Evolutionary conservation across 306 rosid genomes (phyloP), one percentile per base, ranked within the genome.

Genomic region (Quercus ilex): DNA sequence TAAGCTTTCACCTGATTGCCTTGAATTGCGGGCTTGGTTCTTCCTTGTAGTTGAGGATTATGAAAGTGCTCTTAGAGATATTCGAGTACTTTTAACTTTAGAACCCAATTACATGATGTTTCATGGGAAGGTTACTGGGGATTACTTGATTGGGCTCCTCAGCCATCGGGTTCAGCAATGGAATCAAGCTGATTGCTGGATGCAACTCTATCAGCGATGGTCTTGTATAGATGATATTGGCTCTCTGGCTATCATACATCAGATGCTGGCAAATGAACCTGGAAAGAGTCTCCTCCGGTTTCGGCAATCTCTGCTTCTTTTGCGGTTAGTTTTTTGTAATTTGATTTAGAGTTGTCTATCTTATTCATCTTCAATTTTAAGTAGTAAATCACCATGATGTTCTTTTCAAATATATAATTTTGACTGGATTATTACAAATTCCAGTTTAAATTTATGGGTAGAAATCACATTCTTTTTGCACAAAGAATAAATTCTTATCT

Each of bases 141-240:
- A 87, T 80, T 80, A 68, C 79, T 53, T 93, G 90, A 87, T 88
- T 53, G 82, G 75, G 82, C 80, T 87, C 55, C 85, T 93, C 64
- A 82, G 68, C 62, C 82, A 51, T 31, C 69, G 60, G 62, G 78
- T 87, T 84, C 89, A 64, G 81, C 79, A 83, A 65, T 80, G 81
- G 87, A 88, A 81, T 67, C 91, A 81, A 20, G 93, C 93, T 71
- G 94, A 93, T 53, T 90, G 94, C 87, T 93, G 98, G 98, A 91
- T 91, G 98, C 87, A 86, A n/a, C 83, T 91, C 15, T 90, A 91
- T 57, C 88, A 93, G 63, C 88, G 86, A 79, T 93, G 98, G 98
- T 93, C 94, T 35, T 84, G 84, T 35, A 96, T 93, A 15, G 97
- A 93, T 84, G 94, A 93, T 73, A 76, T 93, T 7, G 97, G 94